phyloP scores from a whole-genome alignment of 2,329 filamentous ascomycete species.

The Ascochyta koolunga region DNA sequence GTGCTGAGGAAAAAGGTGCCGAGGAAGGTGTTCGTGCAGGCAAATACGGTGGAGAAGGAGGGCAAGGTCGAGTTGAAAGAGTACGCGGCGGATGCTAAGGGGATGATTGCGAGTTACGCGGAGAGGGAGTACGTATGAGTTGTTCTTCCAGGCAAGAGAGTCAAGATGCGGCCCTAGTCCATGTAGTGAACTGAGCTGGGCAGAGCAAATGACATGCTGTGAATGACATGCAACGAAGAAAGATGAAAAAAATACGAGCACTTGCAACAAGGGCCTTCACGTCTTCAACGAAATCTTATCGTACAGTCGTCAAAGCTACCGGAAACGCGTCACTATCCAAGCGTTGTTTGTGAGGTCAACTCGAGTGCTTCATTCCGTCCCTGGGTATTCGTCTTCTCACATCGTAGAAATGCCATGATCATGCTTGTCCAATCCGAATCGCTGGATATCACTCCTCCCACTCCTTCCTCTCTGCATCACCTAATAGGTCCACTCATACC shows the following conservation, averaged over 20 bases:
- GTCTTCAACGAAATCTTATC: constrained; percentile 4
- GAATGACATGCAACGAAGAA: neutral
- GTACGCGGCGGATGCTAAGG: constrained; percentile 80
- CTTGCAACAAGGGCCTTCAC: too few species aligned
- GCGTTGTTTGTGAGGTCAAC: neutral
- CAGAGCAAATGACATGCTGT: neutral
- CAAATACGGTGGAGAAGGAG: constrained; percentile 73
- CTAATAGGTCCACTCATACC: neutral
- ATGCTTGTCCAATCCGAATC: constrained; percentile 5
- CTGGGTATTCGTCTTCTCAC: constrained; percentile 30
- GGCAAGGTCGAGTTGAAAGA: constrained; percentile 72
- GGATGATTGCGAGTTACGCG: constrained; percentile 61
- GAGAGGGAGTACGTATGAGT: constrained; percentile 45
- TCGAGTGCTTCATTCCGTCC: constrained; percentile 6
- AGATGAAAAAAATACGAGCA: neutral
- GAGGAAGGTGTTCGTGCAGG: constrained; percentile 92
- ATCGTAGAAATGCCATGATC: constrained; percentile 14
- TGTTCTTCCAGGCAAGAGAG: neutral
- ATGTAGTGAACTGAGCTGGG: neutral
- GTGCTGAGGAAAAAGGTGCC: constrained; percentile 80
- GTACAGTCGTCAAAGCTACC: constrained; percentile 9
- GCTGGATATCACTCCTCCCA: neutral
- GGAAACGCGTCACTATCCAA: constrained; percentile 2
- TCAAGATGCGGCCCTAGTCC: neutral
- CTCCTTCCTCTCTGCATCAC: neutral